Conservation (phyloP, 805 yeast genomes). For the Saccharomyces paradoxus region DNA sequence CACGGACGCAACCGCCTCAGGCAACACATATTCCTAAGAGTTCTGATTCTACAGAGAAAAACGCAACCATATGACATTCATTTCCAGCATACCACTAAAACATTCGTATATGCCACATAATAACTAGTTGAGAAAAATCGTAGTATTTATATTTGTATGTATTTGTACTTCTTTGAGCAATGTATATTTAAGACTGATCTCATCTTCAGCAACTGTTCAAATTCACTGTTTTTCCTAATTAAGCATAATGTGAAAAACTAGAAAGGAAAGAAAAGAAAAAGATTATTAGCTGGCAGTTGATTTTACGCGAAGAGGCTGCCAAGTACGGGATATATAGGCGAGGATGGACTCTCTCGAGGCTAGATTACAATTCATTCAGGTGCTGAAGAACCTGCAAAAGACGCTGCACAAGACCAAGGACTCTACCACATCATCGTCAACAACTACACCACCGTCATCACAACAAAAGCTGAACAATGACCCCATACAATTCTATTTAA, state of each 20-base stretch:
- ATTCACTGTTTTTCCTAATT: background rate
- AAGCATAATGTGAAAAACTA: background rate
- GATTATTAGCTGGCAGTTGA: background rate
- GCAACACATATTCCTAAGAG: background rate
- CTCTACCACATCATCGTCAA: constrained; percentile 37
- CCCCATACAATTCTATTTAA: constrained; percentile 26
- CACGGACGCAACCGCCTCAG: background rate
- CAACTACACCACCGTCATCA: constrained; percentile 60
- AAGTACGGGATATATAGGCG: background rate
- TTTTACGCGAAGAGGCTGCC: background rate
- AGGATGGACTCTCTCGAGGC: constrained; percentile 86
- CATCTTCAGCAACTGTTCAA: background rate
- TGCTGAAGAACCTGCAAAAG: constrained; percentile 58
- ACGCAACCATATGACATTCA: background rate
- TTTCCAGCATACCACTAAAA: background rate
- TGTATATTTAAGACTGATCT: background rate
- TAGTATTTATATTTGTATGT: background rate
- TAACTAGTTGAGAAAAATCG: background rate
- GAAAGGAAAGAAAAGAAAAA: background rate
- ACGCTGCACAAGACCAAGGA: constrained; percentile 35
- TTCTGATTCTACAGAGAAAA: background rate
- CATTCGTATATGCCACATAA: background rate
- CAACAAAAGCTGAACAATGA: constrained; percentile 50
- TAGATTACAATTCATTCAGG: constrained; percentile 62
- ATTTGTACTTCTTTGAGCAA: background rate